Evolutionary conservation across 1,284 basidiomycete genomes (phyloP), one percentile per base, ranked within the genome.

Genomic region (Puccinia triticina): DNA sequence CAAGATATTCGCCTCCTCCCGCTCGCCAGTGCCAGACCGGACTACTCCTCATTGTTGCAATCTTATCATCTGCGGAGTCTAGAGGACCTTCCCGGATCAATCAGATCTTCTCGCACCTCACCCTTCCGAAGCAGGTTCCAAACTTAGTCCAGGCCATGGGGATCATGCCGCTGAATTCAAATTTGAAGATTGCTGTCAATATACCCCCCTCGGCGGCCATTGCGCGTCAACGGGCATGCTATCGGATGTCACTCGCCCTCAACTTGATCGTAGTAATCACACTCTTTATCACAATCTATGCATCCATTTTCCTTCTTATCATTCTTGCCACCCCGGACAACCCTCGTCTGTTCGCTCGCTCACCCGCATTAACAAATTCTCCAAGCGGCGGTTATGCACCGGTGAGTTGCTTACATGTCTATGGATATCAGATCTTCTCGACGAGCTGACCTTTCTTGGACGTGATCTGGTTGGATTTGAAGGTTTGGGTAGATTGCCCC

Each of bases 401-500:
- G 40, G 75, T 77, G 0, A 48, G 73, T 75, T 14, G 71, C 3
- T 2, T 72, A 29, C 23, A 40, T 72, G 23, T 72, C 23, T 5
- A 64, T 21, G 12, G 11, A 0, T 50, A 18, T 72, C 69, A 8
- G 21, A 14, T 29, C 32, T 46, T 14, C n/a, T 50, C 5, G 50
- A 50, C 21, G 50, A 32, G 46, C 46, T 72, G 4, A 55, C 73
- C 29, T 75, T 26, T 75, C 5, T 72, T 32, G 37, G 29, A 14
- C 16, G 8, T 64, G 29, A 21, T 11, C 34, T 43, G 2, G 26
- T 43, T 67, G 37, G 21, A 0, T 37, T 16, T 69, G 32, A 46
- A 79, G 77, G 77, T 79, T 46, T 81, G 78, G 78, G 78, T 81
- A 21, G 53, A 72, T 23, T 81, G 78, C 46, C 78, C 78, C 14